These are phyloP conservation scores for Delitschia confertaspora DNA, from an alignment of 495 filamentous ascomycete species.

Conservation along the genomic window DNA sequence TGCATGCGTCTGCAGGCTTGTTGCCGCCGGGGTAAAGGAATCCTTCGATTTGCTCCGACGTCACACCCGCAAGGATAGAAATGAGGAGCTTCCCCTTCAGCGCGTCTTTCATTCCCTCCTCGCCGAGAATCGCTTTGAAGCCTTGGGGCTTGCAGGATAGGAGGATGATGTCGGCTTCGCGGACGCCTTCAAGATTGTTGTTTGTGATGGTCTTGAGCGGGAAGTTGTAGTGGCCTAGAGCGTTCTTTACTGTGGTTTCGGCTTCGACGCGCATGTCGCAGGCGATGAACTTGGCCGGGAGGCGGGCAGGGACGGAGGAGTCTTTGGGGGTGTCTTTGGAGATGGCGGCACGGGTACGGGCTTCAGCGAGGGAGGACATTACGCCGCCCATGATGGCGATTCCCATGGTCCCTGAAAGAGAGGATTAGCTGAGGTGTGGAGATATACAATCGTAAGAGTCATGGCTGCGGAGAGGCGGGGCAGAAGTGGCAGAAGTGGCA, in stretches of 20 bases:
- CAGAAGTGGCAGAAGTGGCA: conserved; percentile 1
- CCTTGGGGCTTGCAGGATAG: conserved; percentile 74
- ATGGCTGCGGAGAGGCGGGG: conserved; percentile 3
- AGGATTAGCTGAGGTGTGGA: conserved; percentile 7
- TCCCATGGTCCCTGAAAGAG: conserved; percentile 59
- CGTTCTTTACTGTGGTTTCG: conserved; percentile 52
- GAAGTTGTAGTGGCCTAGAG: conserved; percentile 45
- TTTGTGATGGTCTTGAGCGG: conserved; percentile 38
- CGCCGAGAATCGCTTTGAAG: conserved; percentile 53
- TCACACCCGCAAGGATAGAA: conserved; percentile 75
- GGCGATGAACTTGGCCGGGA: conserved; percentile 66
- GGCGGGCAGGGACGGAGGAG: conserved; percentile 43
- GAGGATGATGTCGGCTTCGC: conserved; percentile 56
- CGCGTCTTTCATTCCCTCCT: conserved; percentile 56
- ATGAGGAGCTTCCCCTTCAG: conserved; percentile 72
- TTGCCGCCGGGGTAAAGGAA: conserved; percentile 45
- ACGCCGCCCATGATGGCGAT: conserved; percentile 78
- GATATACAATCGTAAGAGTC: too few species aligned
- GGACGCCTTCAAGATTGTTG: conserved; percentile 51
- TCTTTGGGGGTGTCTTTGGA: conserved; percentile 39
- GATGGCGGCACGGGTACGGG: conserved; percentile 33
- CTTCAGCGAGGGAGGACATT: conserved; percentile 51
- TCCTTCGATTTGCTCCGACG: conserved; percentile 51
- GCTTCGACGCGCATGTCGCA: conserved; percentile 58
- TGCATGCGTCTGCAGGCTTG: conserved; percentile 35